Percentiles rank a stretch among this genome's conserved stretches.
These are phyloP conservation scores for Thermochaetoides dissita DNA, from an alignment of 2,329 filamentous ascomycete species.

Conservation along the genomic window DNA sequence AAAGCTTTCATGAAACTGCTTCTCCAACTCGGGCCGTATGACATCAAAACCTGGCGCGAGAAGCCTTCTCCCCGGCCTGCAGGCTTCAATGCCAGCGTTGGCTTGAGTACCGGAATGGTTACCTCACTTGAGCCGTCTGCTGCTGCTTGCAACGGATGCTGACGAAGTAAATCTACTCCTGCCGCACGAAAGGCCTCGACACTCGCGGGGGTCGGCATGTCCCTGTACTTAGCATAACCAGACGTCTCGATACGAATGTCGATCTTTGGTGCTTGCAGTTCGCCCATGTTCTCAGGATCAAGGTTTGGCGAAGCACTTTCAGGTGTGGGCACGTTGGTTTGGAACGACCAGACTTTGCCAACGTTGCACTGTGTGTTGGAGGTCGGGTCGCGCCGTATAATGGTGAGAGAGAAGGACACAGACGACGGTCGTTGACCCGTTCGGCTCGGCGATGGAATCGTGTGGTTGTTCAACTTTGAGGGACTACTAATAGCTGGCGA, in stretches of 20 bases:
- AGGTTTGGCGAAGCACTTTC: constrained; percentile 15
- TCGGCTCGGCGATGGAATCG: constrained; percentile 3
- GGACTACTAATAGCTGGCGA: not conserved
- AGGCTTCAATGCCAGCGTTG: not conserved
- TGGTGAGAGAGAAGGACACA: constrained; percentile 39
- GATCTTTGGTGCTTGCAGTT: constrained; percentile 26
- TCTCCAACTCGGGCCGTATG: constrained; percentile 36
- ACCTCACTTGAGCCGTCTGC: not conserved
- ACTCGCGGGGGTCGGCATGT: constrained; percentile 28
- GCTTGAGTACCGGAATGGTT: not conserved
- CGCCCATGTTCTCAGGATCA: constrained; percentile 15
- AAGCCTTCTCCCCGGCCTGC: constrained; percentile 25
- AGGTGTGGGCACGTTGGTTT: constrained; percentile 25
- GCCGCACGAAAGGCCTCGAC: constrained; percentile 18
- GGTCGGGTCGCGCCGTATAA: constrained; percentile 61
- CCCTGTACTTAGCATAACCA: constrained; percentile 44
- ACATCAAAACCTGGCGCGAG: constrained; percentile 43
- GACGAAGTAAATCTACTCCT: constrained; percentile 9
- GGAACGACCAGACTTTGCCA: constrained; percentile 46
- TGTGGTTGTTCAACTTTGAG: not conserved
- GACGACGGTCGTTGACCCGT: constrained; percentile 4
- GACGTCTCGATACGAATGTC: constrained; percentile 39
- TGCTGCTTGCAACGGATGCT: constrained; percentile 3
- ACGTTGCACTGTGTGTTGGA: constrained; percentile 64
- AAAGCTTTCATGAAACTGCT: constrained; percentile 33